Percentiles rank a stretch among this genome's conserved stretches.
These are phyloP conservation scores for Multifurca ochricompacta DNA, from an alignment of 768 basidiomycete genomes.

Conservation along the genomic window DNA sequence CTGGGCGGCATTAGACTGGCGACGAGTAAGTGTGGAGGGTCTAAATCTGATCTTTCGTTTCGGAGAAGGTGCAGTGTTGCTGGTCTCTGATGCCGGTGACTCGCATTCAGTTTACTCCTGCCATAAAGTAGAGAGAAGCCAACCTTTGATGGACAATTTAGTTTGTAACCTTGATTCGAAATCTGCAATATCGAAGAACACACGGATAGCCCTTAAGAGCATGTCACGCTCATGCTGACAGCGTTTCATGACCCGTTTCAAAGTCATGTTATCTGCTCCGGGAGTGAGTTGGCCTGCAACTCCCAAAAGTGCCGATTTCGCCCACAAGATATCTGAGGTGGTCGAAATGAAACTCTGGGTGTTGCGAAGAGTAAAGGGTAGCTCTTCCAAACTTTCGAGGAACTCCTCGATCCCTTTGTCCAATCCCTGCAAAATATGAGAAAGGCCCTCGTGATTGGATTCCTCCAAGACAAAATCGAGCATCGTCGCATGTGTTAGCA, in stretches of 20 bases:
- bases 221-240: slow-evolving; percentile 8
- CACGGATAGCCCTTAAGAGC: slow-evolving; percentile 8
- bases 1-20: background rate
- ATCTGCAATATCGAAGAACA: slow-evolving; percentile 8
- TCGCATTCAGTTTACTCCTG: background rate
- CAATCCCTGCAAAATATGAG: slow-evolving; percentile 7
- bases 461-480: slow-evolving; percentile 7
- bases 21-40: slow-evolving; percentile 1
- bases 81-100: background rate
- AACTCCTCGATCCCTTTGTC: slow-evolving; percentile 13
- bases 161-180: slow-evolving; percentile 6
- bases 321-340: slow-evolving; percentile 2
- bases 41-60: slow-evolving; percentile 6
- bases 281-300: background rate
- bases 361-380: slow-evolving; percentile 9
- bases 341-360: slow-evolving; percentile 1
- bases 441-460: background rate
- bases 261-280: background rate
- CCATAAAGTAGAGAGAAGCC: background rate
- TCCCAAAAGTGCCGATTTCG: background rate
- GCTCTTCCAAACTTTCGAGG: background rate
- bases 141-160: slow-evolving; percentile 5
- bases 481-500: slow-evolving; percentile 9
- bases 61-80: background rate
- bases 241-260: background rate